Conservation (phyloP, 2,329 filamentous ascomycete species). For the Myotisia sp. region DNA sequence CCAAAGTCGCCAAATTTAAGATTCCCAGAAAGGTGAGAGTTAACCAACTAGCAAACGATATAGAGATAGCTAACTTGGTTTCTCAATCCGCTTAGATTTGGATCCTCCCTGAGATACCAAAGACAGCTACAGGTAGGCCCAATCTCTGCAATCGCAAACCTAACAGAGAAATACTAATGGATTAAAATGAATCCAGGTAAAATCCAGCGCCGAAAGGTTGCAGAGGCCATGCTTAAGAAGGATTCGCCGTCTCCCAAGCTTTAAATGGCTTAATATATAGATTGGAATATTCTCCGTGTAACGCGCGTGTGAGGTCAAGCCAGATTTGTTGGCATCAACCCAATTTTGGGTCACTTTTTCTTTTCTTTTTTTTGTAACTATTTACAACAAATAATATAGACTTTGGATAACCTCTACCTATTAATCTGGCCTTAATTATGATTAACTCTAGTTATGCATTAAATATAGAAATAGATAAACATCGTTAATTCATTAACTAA, state of each 20-base stretch:
- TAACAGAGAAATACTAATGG: background rate
- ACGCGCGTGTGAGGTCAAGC: too few relatives aligned
- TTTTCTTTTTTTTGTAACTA: too few relatives aligned
- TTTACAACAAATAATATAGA: too few relatives aligned
- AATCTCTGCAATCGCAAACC: background rate
- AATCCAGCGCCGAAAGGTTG: slow-evolving; percentile 74
- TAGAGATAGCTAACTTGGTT: background rate
- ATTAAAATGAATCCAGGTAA: slow-evolving; percentile 41
- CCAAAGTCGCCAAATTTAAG: slow-evolving; percentile 69
- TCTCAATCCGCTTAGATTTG: slow-evolving; percentile 48
- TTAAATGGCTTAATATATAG: too few relatives aligned
- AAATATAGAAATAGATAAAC: too few relatives aligned
- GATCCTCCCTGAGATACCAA: slow-evolving; percentile 73
- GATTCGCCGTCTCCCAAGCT: slow-evolving; percentile 42
- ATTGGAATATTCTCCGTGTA: too few relatives aligned
- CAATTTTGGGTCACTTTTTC: too few relatives aligned
- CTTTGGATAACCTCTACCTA: too few relatives aligned
- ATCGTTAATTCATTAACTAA: too few relatives aligned
- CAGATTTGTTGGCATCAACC: too few relatives aligned
- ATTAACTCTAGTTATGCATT: too few relatives aligned
- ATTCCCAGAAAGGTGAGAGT: slow-evolving; percentile 59
- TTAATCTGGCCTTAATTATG: too few relatives aligned
- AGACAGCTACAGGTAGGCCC: slow-evolving; percentile 55
- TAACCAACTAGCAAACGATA: background rate
- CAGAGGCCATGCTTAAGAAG: slow-evolving; percentile 67